A percentile compares a stretch with the other conserved stretches of the same genome.
Evolutionary conservation across 345 rosid genomes (phyloP).

Genomic region (Lumnitzera racemosa): DNA sequence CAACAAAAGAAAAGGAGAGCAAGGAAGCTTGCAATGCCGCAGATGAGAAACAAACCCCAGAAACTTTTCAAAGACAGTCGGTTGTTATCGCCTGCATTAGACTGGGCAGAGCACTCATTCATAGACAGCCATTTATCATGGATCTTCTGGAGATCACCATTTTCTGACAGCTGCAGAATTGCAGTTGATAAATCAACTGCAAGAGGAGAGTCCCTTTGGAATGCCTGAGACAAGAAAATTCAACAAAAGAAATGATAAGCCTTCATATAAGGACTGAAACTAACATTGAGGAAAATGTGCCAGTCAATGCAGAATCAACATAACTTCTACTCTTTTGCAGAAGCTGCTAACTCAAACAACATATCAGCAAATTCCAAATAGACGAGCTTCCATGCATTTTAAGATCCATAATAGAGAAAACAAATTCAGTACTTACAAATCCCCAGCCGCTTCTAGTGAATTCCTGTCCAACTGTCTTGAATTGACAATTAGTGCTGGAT

Average conservation of each 20-base stretch:
- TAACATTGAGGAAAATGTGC: background rate
- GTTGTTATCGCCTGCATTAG: conserved; percentile 19
- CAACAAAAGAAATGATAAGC: too few species aligned
- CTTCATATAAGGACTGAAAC: too few species aligned
- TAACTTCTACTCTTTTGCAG: too few species aligned
- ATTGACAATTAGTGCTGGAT: conserved; percentile 52
- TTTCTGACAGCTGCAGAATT: conserved; percentile 76
- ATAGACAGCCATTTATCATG: conserved; percentile 69
- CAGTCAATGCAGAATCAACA: background rate
- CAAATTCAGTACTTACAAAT: conserved; percentile 53
- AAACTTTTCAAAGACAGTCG: conserved; percentile 63
- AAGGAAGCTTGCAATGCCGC: conserved; percentile 53
- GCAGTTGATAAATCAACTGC: conserved; percentile 88
- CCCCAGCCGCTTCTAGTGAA: conserved; percentile 96
- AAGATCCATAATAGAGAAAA: too few species aligned
- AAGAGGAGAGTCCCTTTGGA: conserved; percentile 87
- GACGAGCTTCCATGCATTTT: too few species aligned
- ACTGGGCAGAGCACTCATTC: conserved; percentile 36
- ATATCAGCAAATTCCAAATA: too few species aligned
- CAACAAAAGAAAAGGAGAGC: conserved; percentile 49
- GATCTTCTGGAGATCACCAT: conserved; percentile 71
- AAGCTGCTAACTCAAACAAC: too few species aligned
- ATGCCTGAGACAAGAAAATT: conserved; percentile 48
- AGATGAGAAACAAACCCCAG: conserved; percentile 86
- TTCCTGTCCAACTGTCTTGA: conserved; percentile 77